Evolutionary conservation across 2,329 filamentous ascomycete genomes (phyloP).

Genomic region (Colletotrichum sp.): DNA sequence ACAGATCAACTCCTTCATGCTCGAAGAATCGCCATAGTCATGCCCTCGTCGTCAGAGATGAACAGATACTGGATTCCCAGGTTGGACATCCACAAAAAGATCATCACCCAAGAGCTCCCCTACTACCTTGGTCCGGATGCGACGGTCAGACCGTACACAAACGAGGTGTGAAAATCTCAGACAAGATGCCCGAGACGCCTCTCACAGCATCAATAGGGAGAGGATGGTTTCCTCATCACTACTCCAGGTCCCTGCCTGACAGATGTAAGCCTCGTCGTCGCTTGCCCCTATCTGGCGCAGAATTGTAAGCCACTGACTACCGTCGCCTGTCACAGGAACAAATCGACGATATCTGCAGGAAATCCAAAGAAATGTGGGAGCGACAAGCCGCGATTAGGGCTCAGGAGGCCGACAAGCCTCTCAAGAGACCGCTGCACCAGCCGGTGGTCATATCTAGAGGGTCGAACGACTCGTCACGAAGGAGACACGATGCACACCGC

Average conservation of each 20-base stretch:
- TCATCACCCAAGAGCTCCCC: conserved; percentile 63
- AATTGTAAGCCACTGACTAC: conserved; percentile 57
- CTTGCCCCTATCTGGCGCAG: neutral
- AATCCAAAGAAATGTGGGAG: conserved; percentile 63
- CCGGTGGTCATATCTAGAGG: conserved; percentile 55
- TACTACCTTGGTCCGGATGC: conserved; percentile 63
- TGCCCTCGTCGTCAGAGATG: conserved; percentile 35
- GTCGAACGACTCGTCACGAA: conserved; percentile 35
- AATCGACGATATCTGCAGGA: conserved; percentile 66
- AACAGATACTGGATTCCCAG: conserved; percentile 67
- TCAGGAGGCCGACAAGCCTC: conserved; percentile 49
- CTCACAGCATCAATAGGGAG: conserved; percentile 46
- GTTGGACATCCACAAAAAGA: conserved; percentile 63
- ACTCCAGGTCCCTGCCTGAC: conserved; percentile 62
- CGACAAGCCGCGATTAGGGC: conserved; percentile 56
- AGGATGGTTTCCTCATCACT: conserved; percentile 65
- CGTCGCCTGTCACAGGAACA: conserved; percentile 51
- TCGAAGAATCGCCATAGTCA: neutral
- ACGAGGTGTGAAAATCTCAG: conserved; percentile 48
- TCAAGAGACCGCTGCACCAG: conserved; percentile 62
- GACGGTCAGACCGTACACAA: conserved; percentile 60
- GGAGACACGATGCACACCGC: conserved; percentile 36
- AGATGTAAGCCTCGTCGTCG: conserved; percentile 50
- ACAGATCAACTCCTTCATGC: neutral
- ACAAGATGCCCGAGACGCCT: conserved; percentile 16